These are phyloP conservation scores for Lippia alba DNA, from an alignment of 305 asterid species.

Conservation along the genomic window DNA sequence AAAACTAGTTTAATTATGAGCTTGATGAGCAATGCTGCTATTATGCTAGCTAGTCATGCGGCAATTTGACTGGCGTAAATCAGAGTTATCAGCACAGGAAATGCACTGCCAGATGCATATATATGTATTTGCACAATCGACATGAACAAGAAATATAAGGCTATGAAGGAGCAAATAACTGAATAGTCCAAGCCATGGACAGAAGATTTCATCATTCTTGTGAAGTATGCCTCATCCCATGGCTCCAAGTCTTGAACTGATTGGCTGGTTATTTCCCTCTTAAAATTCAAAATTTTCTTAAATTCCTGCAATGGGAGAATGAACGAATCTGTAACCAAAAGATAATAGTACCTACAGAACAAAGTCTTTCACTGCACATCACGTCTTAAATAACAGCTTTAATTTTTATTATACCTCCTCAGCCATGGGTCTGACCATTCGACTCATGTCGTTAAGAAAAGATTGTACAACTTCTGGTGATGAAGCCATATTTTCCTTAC, in stretches of 20 bases:
- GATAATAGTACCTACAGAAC: slow-evolving; percentile 19
- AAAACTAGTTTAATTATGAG: slow-evolving; percentile 7
- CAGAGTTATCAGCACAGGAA: neutral
- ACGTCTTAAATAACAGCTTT: slow-evolving; percentile 24
- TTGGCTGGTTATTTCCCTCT: slow-evolving; percentile 54
- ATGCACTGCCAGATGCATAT: slow-evolving; percentile 23
- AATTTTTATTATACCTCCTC: slow-evolving; percentile 64
- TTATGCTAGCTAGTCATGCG: neutral
- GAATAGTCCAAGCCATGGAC: slow-evolving; percentile 74
- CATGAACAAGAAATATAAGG: slow-evolving; percentile 31
- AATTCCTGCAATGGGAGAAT: slow-evolving; percentile 64
- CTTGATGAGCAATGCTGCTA: slow-evolving; percentile 21
- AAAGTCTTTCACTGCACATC: slow-evolving; percentile 12
- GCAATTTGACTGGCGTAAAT: neutral
- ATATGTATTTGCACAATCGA: slow-evolving; percentile 25
- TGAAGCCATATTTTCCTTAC: slow-evolving; percentile 86
- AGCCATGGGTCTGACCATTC: slow-evolving; percentile 84
- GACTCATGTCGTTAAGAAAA: slow-evolving; percentile 84
- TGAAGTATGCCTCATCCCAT: slow-evolving; percentile 93
- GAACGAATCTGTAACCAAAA: slow-evolving; percentile 31
- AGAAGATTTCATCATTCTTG: slow-evolving; percentile 80
- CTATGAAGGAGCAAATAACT: slow-evolving; percentile 49
- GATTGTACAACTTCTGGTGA: slow-evolving; percentile 85
- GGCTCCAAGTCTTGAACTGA: slow-evolving; percentile 75
- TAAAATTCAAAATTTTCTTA: slow-evolving; percentile 67